Evolutionary conservation across 306 rosid genomes (phyloP).

Genomic region (Inga oerstediana): DNA sequence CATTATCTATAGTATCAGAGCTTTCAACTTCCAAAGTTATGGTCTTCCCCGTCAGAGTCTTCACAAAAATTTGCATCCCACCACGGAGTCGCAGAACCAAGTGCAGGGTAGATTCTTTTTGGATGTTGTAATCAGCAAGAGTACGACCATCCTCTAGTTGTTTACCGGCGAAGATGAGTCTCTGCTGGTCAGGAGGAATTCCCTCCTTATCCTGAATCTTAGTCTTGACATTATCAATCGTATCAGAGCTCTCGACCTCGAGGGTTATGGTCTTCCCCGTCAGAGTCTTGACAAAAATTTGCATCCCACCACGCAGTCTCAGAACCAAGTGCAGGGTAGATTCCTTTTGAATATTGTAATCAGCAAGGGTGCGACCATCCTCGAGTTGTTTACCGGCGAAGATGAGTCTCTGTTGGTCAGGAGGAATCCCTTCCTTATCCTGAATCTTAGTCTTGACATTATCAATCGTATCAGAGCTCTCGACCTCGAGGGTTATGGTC

Average conservation of each 20-base stretch:
- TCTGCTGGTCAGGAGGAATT: slow-evolving; percentile 3
- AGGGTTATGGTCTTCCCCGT: slow-evolving; percentile 19
- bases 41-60: background rate
- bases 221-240: slow-evolving; percentile 12
- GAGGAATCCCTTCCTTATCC: background rate
- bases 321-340: slow-evolving; percentile 1
- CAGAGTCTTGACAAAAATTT: slow-evolving; percentile 7
- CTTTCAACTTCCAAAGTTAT: slow-evolving; percentile 3
- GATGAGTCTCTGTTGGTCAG: slow-evolving; percentile 7
- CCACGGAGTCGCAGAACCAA: slow-evolving; percentile 8
- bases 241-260: slow-evolving; percentile 3
- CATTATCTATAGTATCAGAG: slow-evolving; percentile 13
- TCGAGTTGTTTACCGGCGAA: slow-evolving; percentile 5
- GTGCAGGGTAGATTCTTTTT: slow-evolving; percentile 21
- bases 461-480: background rate
- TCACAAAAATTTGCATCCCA: slow-evolving; percentile 13
- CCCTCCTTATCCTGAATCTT: slow-evolving; percentile 19
- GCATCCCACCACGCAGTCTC: slow-evolving; percentile 10
- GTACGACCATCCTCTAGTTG: slow-evolving; percentile 30
- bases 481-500: slow-evolving; percentile 11
- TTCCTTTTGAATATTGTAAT: slow-evolving; percentile 13
- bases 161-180: slow-evolving; percentile 3
- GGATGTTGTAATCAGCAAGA: slow-evolving; percentile 35
- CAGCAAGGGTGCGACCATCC: slow-evolving; percentile 9
- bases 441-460: slow-evolving; percentile 1